phyloP scores from a whole-genome alignment of 208 protist genomes.

The Trypanosoma caninum region DNA sequence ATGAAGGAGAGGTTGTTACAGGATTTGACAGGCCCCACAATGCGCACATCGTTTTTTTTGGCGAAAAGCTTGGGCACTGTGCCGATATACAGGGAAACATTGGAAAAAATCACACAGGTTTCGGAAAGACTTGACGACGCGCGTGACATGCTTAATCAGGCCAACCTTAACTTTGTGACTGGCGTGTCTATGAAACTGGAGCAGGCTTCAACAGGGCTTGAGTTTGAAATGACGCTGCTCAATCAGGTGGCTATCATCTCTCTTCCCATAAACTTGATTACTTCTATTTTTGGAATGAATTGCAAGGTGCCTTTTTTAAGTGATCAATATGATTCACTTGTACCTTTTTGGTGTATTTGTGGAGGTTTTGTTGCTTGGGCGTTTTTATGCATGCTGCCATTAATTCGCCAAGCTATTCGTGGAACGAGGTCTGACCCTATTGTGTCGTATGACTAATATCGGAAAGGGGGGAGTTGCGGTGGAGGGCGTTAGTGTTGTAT shows the following conservation, averaged over 20 bases:
- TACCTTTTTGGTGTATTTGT: slow-evolving; percentile 60
- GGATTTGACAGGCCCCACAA: slow-evolving; percentile 53
- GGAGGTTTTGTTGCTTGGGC: slow-evolving; percentile 62
- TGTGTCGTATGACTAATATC: slow-evolving; percentile 47
- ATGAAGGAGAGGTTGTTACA: slow-evolving; percentile 73
- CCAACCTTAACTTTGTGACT: slow-evolving; percentile 82
- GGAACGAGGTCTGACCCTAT: slow-evolving; percentile 52
- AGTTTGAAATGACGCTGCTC: slow-evolving; percentile 81
- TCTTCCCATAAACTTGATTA: slow-evolving; percentile 83
- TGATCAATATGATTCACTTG: slow-evolving; percentile 47
- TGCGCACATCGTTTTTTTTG: slow-evolving; percentile 66
- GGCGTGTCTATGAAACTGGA: slow-evolving; percentile 86
- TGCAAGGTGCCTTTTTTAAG: slow-evolving; percentile 75
- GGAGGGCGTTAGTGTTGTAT: no score
- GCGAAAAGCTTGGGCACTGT: slow-evolving; percentile 6
- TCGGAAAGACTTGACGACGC: slow-evolving; percentile 75
- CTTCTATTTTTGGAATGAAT: slow-evolving; percentile 91
- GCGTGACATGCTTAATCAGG: slow-evolving; percentile 79
- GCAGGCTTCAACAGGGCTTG: slow-evolving; percentile 76
- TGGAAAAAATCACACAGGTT: slow-evolving; percentile 61
- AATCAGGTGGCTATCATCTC: slow-evolving; percentile 75
- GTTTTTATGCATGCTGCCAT: slow-evolving; percentile 52
- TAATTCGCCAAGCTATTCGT: slow-evolving; percentile 30
- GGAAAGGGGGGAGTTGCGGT: no score
- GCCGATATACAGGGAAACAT: slow-evolving; percentile 14